Conservation (phyloP, 2,329 filamentous ascomycete species). For the Talaromyces verruculosus region DNA sequence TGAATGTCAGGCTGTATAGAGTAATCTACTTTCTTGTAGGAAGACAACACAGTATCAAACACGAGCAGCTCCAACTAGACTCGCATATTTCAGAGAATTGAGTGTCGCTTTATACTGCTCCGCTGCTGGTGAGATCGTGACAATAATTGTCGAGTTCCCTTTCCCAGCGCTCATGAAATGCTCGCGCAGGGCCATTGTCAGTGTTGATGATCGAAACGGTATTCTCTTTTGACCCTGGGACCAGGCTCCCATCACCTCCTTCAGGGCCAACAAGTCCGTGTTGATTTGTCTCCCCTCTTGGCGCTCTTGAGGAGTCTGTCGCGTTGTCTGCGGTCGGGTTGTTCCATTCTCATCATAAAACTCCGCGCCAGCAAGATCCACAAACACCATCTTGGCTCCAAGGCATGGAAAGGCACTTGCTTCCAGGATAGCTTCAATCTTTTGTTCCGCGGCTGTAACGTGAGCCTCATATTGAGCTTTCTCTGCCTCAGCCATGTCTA, state of each 20-base stretch:
- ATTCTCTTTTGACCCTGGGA: conserved; percentile 37
- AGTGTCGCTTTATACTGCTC: conserved; percentile 43
- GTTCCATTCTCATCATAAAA: conserved; percentile 36
- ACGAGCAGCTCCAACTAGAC: neutral
- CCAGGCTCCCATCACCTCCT: conserved; percentile 50
- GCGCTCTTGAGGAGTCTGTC: conserved; percentile 36
- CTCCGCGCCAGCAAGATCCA: conserved; percentile 49
- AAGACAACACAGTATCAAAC: neutral
- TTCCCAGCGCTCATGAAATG: conserved; percentile 36
- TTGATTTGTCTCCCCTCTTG: conserved; percentile 49
- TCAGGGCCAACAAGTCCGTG: conserved; percentile 47
- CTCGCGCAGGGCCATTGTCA: conserved; percentile 47
- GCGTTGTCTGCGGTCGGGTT: conserved; percentile 30
- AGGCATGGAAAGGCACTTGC: conserved; percentile 32
- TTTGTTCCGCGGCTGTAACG: conserved; percentile 38
- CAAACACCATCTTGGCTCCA: conserved; percentile 47
- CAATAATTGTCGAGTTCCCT: conserved; percentile 38
- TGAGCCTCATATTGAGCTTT: conserved; percentile 39
- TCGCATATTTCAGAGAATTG: conserved; percentile 37
- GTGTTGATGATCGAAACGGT: conserved; percentile 44
- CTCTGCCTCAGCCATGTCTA: conserved; percentile 43
- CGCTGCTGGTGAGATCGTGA: conserved; percentile 42
- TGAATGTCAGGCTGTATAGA: neutral
- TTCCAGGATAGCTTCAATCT: conserved; percentile 30
- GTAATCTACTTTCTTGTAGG: neutral